phyloP scores from a whole-genome alignment of 2,329 filamentous ascomycete species.

The Hypoxylon sp. region DNA sequence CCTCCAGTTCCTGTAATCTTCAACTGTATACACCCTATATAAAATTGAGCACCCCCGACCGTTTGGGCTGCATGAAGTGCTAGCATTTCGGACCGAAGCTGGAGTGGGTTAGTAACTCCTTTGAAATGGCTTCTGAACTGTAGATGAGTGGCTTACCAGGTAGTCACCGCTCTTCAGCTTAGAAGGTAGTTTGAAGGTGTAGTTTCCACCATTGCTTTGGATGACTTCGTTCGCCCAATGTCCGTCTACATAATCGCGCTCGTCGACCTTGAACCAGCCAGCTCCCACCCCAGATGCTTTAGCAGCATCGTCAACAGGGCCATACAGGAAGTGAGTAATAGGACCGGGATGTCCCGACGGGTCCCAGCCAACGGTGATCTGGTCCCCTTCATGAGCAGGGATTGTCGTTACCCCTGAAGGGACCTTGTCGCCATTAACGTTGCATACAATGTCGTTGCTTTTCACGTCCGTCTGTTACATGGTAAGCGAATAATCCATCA shows the following conservation, averaged over 20 bases:
- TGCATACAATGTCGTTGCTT: conserved; percentile 51
- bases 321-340: conserved; percentile 55
- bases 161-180: conserved; percentile 55
- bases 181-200: conserved; percentile 51
- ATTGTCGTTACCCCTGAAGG: conserved; percentile 53
- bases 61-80: conserved; percentile 53
- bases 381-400: conserved; percentile 54
- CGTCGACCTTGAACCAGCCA: conserved; percentile 53
- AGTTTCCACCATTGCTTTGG: conserved; percentile 41
- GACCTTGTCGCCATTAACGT: conserved; percentile 48
- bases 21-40: conserved; percentile 56
- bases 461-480: conserved; percentile 47
- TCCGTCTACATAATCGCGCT: conserved; percentile 47
- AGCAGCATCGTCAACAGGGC: conserved; percentile 73
- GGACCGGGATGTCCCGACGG: conserved; percentile 57
- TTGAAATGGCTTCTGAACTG: not conserved
- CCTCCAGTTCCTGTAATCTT: conserved; percentile 53
- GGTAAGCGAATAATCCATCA: not conserved
- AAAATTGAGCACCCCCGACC: conserved; percentile 54
- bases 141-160: conserved; percentile 43
- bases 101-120: conserved; percentile 11
- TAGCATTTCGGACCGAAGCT: conserved; percentile 57
- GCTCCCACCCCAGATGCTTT: conserved; percentile 69
- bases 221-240: conserved; percentile 52
- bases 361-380: conserved; percentile 59